Evolutionary conservation across 768 basidiomycete genomes (phyloP).

Genomic region (Phylloporus rhodoxanthus): DNA sequence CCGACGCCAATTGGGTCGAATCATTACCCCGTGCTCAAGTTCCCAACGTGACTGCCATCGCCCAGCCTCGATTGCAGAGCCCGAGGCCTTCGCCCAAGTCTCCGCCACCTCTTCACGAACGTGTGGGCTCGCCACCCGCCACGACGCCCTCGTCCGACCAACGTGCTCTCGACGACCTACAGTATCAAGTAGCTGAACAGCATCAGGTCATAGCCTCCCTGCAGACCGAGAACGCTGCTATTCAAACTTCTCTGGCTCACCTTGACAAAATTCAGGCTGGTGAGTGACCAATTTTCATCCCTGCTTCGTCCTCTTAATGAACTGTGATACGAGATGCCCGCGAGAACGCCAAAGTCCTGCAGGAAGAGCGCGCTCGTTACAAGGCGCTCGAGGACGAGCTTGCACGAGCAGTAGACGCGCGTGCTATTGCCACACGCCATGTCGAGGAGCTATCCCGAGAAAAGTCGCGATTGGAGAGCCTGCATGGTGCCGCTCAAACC

Average conservation of each 20-base stretch:
- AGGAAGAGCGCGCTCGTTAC: conserved; percentile 16
- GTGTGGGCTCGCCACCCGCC: conserved; percentile 2
- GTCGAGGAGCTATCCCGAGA: conserved; percentile 20
- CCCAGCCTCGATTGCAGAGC: conserved; percentile 26
- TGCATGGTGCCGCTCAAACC: conserved; percentile 6
- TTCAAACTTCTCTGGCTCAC: conserved; percentile 23
- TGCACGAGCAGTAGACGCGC: conserved; percentile 11
- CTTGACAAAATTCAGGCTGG: conserved; percentile 31
- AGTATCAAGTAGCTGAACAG: conserved; percentile 15
- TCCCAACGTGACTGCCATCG: conserved; percentile 24
- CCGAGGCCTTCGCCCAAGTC: conserved; percentile 12
- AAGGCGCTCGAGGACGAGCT: conserved; percentile 21
- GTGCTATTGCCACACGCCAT: conserved; percentile 6
- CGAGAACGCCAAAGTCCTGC: conserved; percentile 10
- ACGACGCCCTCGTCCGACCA: neutral
- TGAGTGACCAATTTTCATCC: conserved; percentile 10
- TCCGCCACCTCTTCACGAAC: conserved; percentile 13
- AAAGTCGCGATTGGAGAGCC: conserved; percentile 20
- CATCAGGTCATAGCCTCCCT: conserved; percentile 16
- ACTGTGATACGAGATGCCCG: conserved; percentile 11
- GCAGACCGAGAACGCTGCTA: conserved; percentile 23
- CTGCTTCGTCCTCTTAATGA: neutral
- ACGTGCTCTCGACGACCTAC: conserved; percentile 11
- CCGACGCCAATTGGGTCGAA: conserved; percentile 52
- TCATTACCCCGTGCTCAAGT: conserved; percentile 46